Evolutionary conservation across 331 rosid genomes (phyloP).

Genomic region (Quercus phellos): DNA sequence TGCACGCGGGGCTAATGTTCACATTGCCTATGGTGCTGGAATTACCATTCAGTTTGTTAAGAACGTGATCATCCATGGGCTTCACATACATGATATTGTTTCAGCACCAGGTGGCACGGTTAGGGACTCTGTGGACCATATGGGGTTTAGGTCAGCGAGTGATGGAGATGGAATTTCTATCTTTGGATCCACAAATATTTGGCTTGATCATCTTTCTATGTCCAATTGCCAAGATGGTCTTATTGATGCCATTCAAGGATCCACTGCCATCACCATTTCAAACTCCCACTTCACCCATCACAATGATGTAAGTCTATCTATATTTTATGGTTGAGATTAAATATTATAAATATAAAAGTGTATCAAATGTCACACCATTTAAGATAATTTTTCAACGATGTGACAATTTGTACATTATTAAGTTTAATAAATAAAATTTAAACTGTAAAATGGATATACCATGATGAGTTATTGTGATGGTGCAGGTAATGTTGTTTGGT

Average conservation of each 20-base stretch:
- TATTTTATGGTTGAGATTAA: no score
- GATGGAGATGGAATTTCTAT: constrained; percentile 75
- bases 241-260: constrained; percentile 53
- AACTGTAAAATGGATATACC: neutral
- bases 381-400: no score
- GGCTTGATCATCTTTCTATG: constrained; percentile 75
- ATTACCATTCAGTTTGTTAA: constrained; percentile 39
- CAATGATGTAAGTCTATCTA: constrained; percentile 40
- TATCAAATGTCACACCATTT: no score
- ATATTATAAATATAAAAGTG: no score
- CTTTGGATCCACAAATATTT: constrained; percentile 53
- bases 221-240: constrained; percentile 59
- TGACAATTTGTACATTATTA: neutral
- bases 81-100: constrained; percentile 36
- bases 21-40: constrained; percentile 51
- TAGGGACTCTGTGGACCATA: constrained; percentile 42
- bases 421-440: neutral
- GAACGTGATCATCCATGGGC: constrained; percentile 63
- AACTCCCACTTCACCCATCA: constrained; percentile 67
- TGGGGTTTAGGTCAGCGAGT: constrained; percentile 34
- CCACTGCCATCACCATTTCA: constrained; percentile 69
- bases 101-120: constrained; percentile 40
- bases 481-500: constrained; percentile 80
- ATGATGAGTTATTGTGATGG: neutral
- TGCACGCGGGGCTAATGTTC: constrained; percentile 62